phyloP scores from a whole-genome alignment of 495 filamentous ascomycete genomes.

The Xylaria telfairii region DNA sequence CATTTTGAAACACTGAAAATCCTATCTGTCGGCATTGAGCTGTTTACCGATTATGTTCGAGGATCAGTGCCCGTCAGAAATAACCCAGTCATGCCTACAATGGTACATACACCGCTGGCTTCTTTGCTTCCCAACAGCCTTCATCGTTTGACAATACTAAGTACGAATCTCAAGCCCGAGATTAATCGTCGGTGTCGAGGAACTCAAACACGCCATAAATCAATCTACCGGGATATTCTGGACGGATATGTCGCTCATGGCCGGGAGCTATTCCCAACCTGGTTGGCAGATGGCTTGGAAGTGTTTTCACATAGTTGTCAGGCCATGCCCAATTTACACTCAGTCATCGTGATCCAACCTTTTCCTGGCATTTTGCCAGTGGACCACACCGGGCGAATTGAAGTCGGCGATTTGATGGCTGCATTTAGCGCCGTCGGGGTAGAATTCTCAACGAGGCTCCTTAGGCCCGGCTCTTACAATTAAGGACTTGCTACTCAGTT shows the following conservation, averaged over 20 bases:
- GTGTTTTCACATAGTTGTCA: neutral
- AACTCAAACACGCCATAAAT: neutral
- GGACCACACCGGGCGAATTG: neutral
- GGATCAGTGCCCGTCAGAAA: no score
- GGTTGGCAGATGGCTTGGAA: neutral
- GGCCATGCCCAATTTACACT: neutral
- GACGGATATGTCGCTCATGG: neutral
- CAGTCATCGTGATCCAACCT: neutral
- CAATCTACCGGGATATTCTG: neutral
- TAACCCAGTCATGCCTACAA: neutral
- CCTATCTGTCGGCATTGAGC: neutral
- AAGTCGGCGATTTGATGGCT: neutral
- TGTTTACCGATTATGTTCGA: neutral
- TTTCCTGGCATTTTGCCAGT: neutral
- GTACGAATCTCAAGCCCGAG: neutral
- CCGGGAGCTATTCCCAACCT: neutral
- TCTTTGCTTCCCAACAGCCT: constrained; percentile 4
- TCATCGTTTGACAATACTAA: neutral
- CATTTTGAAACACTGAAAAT: neutral
- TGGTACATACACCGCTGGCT: neutral
- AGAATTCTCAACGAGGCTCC: neutral
- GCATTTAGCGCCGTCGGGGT: neutral
- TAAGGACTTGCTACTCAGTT: neutral
- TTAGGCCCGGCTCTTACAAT: neutral
- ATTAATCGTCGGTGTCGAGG: neutral